phyloP scores from a whole-genome alignment of 2,329 filamentous ascomycete species.

The Malbranchea cinnamomea region DNA sequence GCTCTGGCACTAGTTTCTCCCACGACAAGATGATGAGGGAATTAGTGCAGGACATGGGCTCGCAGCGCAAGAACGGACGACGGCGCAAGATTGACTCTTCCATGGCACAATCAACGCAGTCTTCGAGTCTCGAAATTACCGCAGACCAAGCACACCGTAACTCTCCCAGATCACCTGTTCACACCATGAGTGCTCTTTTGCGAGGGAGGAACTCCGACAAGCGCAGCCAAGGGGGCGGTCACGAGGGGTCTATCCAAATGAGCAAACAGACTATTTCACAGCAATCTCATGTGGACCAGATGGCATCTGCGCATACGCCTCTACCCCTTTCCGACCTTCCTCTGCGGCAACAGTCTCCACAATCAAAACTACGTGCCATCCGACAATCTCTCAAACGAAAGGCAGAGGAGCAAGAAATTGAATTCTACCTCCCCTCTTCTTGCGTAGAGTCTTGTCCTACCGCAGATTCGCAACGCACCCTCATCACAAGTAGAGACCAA shows the following conservation, averaged over 20 bases:
- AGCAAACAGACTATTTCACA: too few species aligned
- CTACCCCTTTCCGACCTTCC: conserved; percentile 1
- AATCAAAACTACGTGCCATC: conserved; percentile 7
- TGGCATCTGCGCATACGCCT: too few species aligned
- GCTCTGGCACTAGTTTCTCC: conserved; percentile 43
- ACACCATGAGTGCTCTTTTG: too few species aligned
- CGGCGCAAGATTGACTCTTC: conserved; percentile 7
- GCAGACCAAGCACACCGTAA: conserved; percentile 1
- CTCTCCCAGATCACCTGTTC: too few species aligned
- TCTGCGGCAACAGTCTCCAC: not conserved
- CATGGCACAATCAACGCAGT: conserved; percentile 6
- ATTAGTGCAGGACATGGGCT: conserved; percentile 13
- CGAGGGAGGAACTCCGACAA: too few species aligned
- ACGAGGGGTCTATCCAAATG: too few species aligned
- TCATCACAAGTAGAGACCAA: conserved; percentile 6
- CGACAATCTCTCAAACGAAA: conserved; percentile 9
- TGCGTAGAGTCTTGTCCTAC: conserved; percentile 3
- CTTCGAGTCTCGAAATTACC: conserved; percentile 2
- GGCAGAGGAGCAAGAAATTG: conserved; percentile 7
- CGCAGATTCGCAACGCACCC: conserved; percentile 1
- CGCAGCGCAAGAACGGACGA: conserved; percentile 6
- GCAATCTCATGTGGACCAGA: too few species aligned
- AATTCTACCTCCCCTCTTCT: conserved; percentile 6
- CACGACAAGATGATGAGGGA: conserved; percentile 50
- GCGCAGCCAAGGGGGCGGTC: too few species aligned